These are phyloP conservation scores for Xylariales sp. DNA, from an alignment of 2,329 filamentous ascomycete genomes.

Conservation along the genomic window DNA sequence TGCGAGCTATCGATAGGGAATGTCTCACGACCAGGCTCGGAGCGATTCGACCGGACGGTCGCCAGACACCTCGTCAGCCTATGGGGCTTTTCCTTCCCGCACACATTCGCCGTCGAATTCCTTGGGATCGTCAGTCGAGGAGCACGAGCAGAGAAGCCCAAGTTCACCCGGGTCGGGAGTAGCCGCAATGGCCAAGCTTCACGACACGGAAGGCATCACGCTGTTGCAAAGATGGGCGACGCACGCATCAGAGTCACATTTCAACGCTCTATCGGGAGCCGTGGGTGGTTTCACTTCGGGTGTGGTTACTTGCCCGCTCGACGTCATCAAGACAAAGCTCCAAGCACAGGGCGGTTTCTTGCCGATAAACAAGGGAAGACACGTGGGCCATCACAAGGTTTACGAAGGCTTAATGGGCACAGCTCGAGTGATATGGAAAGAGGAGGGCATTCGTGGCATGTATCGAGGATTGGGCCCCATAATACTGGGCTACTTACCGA, in stretches of 20 bases:
- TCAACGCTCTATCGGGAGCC: constrained; percentile 84
- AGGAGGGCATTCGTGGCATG: constrained; percentile 85
- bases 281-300: constrained; percentile 89
- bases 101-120: constrained; percentile 23
- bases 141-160: constrained; percentile 11
- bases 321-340: constrained; percentile 98
- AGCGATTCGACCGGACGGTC: constrained; percentile 25
- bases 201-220: constrained; percentile 30
- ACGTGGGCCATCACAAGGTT: constrained; percentile 51
- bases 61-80: constrained; percentile 25
- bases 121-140: constrained; percentile 18
- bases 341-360: constrained; percentile 88
- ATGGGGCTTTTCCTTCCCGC: constrained; percentile 26
- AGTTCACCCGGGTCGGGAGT: constrained; percentile 17
- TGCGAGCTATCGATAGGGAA: constrained; percentile 27
- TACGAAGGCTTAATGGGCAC: constrained; percentile 89
- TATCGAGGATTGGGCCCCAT: constrained; percentile 94
- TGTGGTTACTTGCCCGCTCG: constrained; percentile 90
- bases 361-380: constrained; percentile 43
- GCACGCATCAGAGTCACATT: constrained; percentile 54
- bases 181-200: constrained; percentile 24
- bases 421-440: constrained; percentile 74
- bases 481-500: constrained; percentile 90
- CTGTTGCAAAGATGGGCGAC: constrained; percentile 52
- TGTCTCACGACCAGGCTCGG: constrained; percentile 48